Conservation (phyloP, 2,329 filamentous ascomycete species). For the Gremmenia infestans region DNA sequence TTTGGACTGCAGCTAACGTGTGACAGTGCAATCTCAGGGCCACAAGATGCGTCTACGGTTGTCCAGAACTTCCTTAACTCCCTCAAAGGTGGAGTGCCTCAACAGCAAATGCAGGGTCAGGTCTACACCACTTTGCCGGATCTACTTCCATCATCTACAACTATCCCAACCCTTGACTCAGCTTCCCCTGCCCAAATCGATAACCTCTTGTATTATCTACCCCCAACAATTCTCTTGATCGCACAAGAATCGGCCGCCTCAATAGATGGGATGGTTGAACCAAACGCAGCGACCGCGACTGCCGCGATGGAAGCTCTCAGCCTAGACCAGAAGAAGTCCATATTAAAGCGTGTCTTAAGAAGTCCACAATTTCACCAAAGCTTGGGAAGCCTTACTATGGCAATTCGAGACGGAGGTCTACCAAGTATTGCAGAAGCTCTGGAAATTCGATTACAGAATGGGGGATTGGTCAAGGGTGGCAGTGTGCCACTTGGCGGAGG, state of each 20-base stretch:
- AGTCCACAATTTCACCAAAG: slow-evolving; percentile 91
- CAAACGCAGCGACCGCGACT: slow-evolving; percentile 61
- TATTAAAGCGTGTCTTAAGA: slow-evolving; percentile 76
- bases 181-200: slow-evolving; percentile 60
- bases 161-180: slow-evolving; percentile 67
- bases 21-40: slow-evolving; percentile 54
- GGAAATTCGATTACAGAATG: slow-evolving; percentile 73
- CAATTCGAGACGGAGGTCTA: slow-evolving; percentile 82
- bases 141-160: slow-evolving; percentile 72
- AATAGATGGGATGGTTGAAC: slow-evolving; percentile 56
- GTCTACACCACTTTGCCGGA: slow-evolving; percentile 81
- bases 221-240: slow-evolving; percentile 71
- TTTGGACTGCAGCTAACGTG: slow-evolving; percentile 38
- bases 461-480: slow-evolving; percentile 73
- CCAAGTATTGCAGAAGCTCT: slow-evolving; percentile 87
- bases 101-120: slow-evolving; percentile 50
- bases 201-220: slow-evolving; percentile 70
- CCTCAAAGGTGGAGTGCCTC: slow-evolving; percentile 51
- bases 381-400: slow-evolving; percentile 77
- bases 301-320: slow-evolving; percentile 71
- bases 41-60: slow-evolving; percentile 64
- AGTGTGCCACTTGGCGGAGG: slow-evolving; percentile 82
- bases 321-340: slow-evolving; percentile 69
- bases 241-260: slow-evolving; percentile 61
- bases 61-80: slow-evolving; percentile 89